These are phyloP conservation scores for Trifolium subterraneum DNA, from an alignment of 306 rosid genomes.

Conservation along the genomic window DNA sequence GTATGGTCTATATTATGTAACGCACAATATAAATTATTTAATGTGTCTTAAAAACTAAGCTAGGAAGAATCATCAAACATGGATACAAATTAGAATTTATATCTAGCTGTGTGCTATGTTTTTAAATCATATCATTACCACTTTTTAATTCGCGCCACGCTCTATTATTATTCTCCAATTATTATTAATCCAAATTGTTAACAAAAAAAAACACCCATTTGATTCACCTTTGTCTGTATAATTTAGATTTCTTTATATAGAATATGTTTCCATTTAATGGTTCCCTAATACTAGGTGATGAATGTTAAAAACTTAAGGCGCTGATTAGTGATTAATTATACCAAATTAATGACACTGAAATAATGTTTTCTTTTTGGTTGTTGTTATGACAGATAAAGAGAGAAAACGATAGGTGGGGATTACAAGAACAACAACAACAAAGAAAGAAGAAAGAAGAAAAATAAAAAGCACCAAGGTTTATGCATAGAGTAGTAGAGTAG, in stretches of 20 bases:
- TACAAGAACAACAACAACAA: constrained; percentile 29
- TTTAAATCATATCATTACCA: constrained; percentile 4
- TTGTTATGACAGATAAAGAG: constrained; percentile 30
- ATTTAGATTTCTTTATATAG: too few relatives aligned
- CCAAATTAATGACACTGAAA: constrained; percentile 12
- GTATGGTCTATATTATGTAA: neutral
- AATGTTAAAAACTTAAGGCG: neutral
- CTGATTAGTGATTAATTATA: constrained; percentile 14
- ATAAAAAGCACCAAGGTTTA: neutral
- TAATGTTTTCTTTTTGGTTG: constrained; percentile 12
- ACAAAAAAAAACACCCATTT: neutral
- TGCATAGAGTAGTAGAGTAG: too few relatives aligned
- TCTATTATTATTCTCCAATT: neutral
- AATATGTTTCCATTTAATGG: neutral
- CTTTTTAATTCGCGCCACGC: constrained; percentile 3
- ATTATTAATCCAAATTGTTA: neutral
- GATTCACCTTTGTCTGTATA: neutral
- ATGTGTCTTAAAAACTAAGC: constrained; percentile 23
- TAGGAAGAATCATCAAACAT: constrained; percentile 37
- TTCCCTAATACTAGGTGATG: neutral
- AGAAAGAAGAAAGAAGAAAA: too few relatives aligned
- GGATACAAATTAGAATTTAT: constrained; percentile 24
- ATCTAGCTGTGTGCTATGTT: constrained; percentile 37
- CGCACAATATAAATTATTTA: constrained; percentile 47
- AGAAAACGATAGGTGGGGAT: constrained; percentile 43